Conservation (phyloP, 148 eudicot species). For the Euryodendron excelsum region DNA sequence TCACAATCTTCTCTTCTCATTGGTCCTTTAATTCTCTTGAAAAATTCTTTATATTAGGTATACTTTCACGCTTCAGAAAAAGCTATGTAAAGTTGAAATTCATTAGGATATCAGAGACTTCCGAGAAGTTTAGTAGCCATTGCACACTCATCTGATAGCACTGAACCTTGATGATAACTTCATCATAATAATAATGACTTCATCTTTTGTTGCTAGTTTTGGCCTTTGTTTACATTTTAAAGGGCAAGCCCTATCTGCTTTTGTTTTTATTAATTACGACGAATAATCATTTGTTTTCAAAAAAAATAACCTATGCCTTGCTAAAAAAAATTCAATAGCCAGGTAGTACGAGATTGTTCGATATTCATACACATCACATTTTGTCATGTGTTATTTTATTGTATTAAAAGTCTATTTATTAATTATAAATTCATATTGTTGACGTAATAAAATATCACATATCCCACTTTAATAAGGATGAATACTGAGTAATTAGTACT, state of each 20-base stretch:
- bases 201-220: neutral
- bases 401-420: too few species aligned
- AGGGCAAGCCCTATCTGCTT: neutral
- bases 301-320: too few species aligned
- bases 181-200: neutral
- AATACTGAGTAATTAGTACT: too few species aligned
- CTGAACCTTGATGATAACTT: neutral
- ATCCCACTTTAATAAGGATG: too few species aligned
- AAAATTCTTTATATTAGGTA: neutral
- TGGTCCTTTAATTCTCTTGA: neutral
- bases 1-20: conserved; percentile 5
- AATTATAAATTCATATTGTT: too few species aligned
- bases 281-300: too few species aligned
- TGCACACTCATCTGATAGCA: neutral
- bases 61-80: neutral
- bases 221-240: neutral
- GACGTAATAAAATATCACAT: too few species aligned
- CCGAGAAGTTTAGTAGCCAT: neutral
- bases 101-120: neutral
- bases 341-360: too few species aligned
- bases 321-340: too few species aligned
- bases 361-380: too few species aligned
- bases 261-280: neutral
- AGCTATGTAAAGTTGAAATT: neutral
- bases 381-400: too few species aligned